Conservation (phyloP, 1,139 yeast genomes). For the Pneumocystis murina region DNA sequence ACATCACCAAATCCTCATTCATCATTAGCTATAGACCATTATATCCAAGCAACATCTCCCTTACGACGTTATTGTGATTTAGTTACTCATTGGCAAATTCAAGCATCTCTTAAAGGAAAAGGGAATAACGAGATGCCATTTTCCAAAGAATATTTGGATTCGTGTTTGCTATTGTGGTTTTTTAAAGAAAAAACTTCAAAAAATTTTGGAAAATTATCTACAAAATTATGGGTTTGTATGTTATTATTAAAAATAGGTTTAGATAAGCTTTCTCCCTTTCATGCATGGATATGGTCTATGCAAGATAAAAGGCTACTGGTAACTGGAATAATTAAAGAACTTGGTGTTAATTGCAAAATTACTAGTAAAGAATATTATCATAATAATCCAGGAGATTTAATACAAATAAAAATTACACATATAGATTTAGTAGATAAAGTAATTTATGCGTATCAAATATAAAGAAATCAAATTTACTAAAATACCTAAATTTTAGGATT, state of each 20-base stretch:
- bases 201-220: not conserved
- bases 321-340: not conserved
- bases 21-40: constrained; percentile 43
- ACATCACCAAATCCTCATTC: constrained; percentile 35
- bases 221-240: not conserved
- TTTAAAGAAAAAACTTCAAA: not conserved
- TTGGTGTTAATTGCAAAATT: not conserved
- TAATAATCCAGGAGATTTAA: not conserved
- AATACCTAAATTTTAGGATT: not conserved
- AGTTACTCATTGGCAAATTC: constrained; percentile 60
- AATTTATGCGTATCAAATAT: not conserved
- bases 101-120: constrained; percentile 24
- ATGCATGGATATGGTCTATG: not conserved
- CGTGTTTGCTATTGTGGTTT: not conserved
- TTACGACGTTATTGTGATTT: constrained; percentile 74
- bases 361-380: not conserved
- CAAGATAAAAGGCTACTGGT: not conserved
- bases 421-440: not conserved
- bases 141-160: not conserved
- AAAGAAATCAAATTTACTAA: not conserved
- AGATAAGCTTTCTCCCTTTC: not conserved
- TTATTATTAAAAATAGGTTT: not conserved
- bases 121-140: not conserved
- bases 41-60: constrained; percentile 79
- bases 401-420: not conserved